A percentile compares a stretch with the other conserved stretches of the same genome.
These are phyloP conservation scores for Pyrus bretschneideri DNA, from an alignment of 306 rosid genomes.

Conservation along the genomic window DNA sequence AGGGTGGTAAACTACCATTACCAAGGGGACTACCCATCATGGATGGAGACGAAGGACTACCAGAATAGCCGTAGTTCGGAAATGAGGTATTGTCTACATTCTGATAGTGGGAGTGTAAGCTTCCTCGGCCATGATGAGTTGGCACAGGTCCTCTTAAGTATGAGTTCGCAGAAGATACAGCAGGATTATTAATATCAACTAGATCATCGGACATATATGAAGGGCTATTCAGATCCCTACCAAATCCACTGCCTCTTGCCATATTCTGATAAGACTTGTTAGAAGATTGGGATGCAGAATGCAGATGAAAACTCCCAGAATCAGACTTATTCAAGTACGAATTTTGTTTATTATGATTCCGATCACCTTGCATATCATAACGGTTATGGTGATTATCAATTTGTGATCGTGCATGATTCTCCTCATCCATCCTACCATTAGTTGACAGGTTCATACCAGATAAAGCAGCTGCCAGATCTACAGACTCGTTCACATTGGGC, in stretches of 20 bases:
- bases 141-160: conserved; percentile 58
- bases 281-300: conserved; percentile 31
- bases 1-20: conserved; percentile 62
- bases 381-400: conserved; percentile 48
- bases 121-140: conserved; percentile 45
- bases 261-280: conserved; percentile 45
- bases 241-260: conserved; percentile 36
- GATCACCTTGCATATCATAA: conserved; percentile 62
- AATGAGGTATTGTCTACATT: conserved; percentile 45
- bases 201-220: conserved; percentile 40
- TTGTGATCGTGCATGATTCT: conserved; percentile 50
- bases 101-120: conserved; percentile 51
- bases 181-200: conserved; percentile 41
- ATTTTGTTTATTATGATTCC: conserved; percentile 49
- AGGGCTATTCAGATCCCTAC: conserved; percentile 36
- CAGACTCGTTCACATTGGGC: conserved; percentile 45
- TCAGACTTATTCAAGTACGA: conserved; percentile 57
- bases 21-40: conserved; percentile 71
- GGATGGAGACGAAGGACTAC: conserved; percentile 62
- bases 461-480: conserved; percentile 71
- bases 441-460: conserved; percentile 69
- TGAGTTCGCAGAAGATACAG: conserved; percentile 37
- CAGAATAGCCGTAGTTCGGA: conserved; percentile 60
- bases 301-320: conserved; percentile 48
- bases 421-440: conserved; percentile 45